phyloP scores from a whole-genome alignment of 352 stramenopile genomes.

The Pythium aphanidermatum region DNA sequence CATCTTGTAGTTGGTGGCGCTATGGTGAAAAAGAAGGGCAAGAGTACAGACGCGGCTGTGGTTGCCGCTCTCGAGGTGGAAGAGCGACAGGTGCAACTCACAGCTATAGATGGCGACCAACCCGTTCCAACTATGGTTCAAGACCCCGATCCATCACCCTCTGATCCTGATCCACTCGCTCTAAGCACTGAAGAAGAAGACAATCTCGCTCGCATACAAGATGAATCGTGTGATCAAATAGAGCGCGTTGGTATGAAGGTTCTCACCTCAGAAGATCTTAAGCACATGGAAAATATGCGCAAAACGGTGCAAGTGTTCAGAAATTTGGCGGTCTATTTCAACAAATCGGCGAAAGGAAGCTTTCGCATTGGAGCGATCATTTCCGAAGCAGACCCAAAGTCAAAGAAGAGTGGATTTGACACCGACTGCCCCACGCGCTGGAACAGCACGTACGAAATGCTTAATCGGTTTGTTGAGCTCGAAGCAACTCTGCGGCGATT shows the following conservation, averaged over 20 bases:
- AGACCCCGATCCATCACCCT: too few species aligned
- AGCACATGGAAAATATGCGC: not conserved
- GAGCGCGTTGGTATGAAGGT: not conserved
- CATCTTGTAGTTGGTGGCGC: constrained; percentile 7
- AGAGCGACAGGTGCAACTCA: not conserved
- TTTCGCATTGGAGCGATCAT: not conserved
- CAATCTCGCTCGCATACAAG: not conserved
- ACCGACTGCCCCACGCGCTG: constrained; percentile 1
- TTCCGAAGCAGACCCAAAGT: not conserved
- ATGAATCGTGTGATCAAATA: not conserved
- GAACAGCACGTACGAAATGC: constrained; percentile 1
- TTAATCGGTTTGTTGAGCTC: not conserved
- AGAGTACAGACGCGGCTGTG: not conserved
- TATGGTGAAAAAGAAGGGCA: not conserved
- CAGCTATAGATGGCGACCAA: too few species aligned
- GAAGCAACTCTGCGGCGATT: not conserved
- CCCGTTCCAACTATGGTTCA: too few species aligned
- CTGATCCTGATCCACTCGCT: too few species aligned
- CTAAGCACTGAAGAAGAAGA: too few species aligned
- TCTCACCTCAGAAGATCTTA: not conserved
- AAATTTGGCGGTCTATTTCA: not conserved
- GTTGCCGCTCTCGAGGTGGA: not conserved
- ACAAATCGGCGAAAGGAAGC: constrained; percentile 2
- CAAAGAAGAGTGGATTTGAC: not conserved
- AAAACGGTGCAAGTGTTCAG: constrained; percentile 1